phyloP scores from a whole-genome alignment of 2,329 filamentous ascomycete species.

The Incumbomyces lentus region DNA sequence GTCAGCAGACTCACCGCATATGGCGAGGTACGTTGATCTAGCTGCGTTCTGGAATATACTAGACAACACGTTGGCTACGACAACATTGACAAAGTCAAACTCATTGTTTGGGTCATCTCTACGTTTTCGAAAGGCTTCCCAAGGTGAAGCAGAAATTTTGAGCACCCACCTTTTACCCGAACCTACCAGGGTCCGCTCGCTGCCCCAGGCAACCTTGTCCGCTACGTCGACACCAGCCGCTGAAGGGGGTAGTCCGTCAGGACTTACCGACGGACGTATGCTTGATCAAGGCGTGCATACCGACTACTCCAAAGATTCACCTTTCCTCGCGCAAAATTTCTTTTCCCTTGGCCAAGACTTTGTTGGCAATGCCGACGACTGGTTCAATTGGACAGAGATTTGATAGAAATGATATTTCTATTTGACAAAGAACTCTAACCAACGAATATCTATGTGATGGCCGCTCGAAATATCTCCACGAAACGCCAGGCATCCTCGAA shows the following conservation, averaged over 20 bases:
- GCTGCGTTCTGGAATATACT: constrained; percentile 41
- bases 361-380: constrained; percentile 29
- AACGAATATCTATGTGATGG: neutral
- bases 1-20: constrained; percentile 20
- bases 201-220: neutral
- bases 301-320: neutral
- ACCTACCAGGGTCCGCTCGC: constrained; percentile 30
- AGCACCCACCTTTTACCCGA: constrained; percentile 35
- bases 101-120: constrained; percentile 35
- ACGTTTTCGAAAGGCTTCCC: constrained; percentile 20
- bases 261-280: neutral
- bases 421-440: too few species aligned
- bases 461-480: neutral
- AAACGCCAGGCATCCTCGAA: constrained; percentile 65
- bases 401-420: too few species aligned
- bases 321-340: constrained; percentile 39
- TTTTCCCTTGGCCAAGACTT: constrained; percentile 38
- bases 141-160: constrained; percentile 29
- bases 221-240: neutral
- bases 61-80: constrained; percentile 22
- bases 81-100: constrained; percentile 25
- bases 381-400: constrained; percentile 16
- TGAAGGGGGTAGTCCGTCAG: neutral
- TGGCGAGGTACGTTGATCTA: constrained; percentile 27
- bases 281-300: neutral